Evolutionary conservation across 305 asterid genomes (phyloP).

Genomic region (Fraxinus velutina): DNA sequence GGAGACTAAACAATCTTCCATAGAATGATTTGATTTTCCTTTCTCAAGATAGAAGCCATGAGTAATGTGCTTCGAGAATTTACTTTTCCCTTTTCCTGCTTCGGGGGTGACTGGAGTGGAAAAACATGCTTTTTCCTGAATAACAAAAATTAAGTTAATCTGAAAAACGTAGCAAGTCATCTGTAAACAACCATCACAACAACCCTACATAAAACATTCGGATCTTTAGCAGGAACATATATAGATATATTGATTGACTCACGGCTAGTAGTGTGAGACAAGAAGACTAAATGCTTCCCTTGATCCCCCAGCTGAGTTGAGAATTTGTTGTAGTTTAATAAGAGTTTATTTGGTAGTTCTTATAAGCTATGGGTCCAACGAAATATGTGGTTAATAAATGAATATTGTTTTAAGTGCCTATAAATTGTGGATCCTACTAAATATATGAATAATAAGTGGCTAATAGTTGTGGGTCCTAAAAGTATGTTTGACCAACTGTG

Average conservation of each 20-base stretch:
- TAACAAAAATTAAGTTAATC: not conserved
- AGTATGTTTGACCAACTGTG: not conserved
- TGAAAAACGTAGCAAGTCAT: not conserved
- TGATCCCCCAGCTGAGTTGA: not conserved
- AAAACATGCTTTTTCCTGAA: constrained; percentile 79
- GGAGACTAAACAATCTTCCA: constrained; percentile 85
- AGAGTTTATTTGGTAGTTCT: not conserved
- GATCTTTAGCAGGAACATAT: not conserved
- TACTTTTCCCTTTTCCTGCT: constrained; percentile 49
- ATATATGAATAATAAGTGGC: not conserved
- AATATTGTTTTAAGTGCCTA: not conserved
- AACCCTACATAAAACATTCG: not conserved
- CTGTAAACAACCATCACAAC: not conserved
- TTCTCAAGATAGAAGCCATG: constrained; percentile 66
- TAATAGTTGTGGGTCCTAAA: not conserved
- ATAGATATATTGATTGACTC: not conserved
- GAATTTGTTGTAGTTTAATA: not conserved
- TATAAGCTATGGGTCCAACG: not conserved
- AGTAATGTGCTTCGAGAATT: constrained; percentile 41
- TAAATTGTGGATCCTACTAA: not conserved
- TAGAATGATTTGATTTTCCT: constrained; percentile 68
- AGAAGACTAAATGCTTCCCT: not conserved
- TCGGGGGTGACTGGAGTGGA: constrained; percentile 58
- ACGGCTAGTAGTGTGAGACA: not conserved
- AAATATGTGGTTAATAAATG: too few species aligned